Base-by-base conservation (phyloP, 2,329 filamentous ascomycete genomes). In the Pseudogymnoascus sp. region DNA sequence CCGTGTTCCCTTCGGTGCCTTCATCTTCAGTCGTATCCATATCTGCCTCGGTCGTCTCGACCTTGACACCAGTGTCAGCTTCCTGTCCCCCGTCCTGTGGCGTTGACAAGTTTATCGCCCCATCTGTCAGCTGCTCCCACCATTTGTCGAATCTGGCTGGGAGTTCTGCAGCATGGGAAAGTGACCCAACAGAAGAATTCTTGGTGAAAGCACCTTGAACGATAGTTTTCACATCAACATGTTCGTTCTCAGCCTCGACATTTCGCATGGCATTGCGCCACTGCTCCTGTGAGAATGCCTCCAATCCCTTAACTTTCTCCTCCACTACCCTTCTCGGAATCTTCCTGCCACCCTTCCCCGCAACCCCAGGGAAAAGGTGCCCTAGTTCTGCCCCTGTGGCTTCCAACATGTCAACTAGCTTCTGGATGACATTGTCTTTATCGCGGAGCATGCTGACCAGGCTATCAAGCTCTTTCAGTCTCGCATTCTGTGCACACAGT, bases 381-480 rank as follows among this genome's bases (percentile, higher is more conserved):
- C 77, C 76, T 4, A 84, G 68, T 64, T 82, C 79, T 15, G 78
- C 73, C 11, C 79, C 79, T 41, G 76, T 75, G 1, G 76, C 74
- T 64, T 84, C 81, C 41, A 83, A 73, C 58, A 79, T 78, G 67
- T 84, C 81, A 10, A 81, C 68, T 33, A 84, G 67, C 61, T 79
- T 81, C 36, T 77, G 74, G 65, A 84, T 81, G 9, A 81, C 77
- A 62, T 75, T 77, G 67, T 85, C 82, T 66, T 84, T 85, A 39
- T 79, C 76, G 10, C 72, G 70, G 8, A 85, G 68, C 26, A 74
- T 72, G 3, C 72, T 67, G 9, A 79, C 63, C n/a, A 85, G 72
- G 15, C 71, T 70, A 15, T 73, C 69, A 1, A 79, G 71, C 60
- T 81, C 75, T 57, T 74, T 69, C 35, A 76, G 74, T 15, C 78